Percentiles rank a stretch among this genome's conserved stretches.
phyloP scores from a whole-genome alignment of 2,329 filamentous ascomycete genomes.

The Tolypocladium paradoxum region DNA sequence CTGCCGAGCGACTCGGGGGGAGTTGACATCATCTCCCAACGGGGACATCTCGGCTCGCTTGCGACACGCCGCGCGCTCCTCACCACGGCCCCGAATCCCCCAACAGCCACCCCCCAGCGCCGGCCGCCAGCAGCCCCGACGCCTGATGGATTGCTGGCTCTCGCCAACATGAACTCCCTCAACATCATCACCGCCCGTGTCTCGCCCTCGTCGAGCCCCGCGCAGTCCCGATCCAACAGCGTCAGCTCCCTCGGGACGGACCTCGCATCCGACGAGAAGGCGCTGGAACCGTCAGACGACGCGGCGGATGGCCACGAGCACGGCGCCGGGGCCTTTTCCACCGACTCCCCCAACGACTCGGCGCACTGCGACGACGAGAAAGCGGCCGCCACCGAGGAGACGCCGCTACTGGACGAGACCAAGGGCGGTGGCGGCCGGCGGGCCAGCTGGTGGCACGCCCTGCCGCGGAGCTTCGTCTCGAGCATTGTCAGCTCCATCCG shows the following conservation, averaged over 20 bases:
- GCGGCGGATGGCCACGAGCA: conserved; percentile 25
- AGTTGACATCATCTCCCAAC: background rate
- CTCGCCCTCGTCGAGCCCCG: conserved; percentile 47
- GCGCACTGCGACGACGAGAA: conserved; percentile 28
- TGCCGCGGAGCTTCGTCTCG: conserved; percentile 60
- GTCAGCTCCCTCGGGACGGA: conserved; percentile 41
- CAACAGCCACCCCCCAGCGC: background rate
- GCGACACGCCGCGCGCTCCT: background rate
- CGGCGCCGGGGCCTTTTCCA: conserved; percentile 24
- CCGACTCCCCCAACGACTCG: conserved; percentile 22
- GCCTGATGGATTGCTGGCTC: conserved; percentile 43
- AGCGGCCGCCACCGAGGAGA: conserved; percentile 45
- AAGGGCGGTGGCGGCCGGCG: conserved; percentile 24
- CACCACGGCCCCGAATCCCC: background rate
- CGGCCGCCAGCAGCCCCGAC: conserved; percentile 1
- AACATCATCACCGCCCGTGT: conserved; percentile 86
- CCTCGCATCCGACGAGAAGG: conserved; percentile 30
- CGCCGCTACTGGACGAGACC: conserved; percentile 41
- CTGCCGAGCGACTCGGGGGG: background rate
- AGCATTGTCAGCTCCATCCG: conserved; percentile 66
- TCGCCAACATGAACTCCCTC: conserved; percentile 83
- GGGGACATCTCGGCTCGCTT: background rate
- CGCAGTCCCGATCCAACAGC: conserved; percentile 50
- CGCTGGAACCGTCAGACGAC: conserved; percentile 14
- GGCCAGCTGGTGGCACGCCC: conserved; percentile 38